Conservation (phyloP, 495 filamentous ascomycete species). For the Tirmania nivea region DNA sequence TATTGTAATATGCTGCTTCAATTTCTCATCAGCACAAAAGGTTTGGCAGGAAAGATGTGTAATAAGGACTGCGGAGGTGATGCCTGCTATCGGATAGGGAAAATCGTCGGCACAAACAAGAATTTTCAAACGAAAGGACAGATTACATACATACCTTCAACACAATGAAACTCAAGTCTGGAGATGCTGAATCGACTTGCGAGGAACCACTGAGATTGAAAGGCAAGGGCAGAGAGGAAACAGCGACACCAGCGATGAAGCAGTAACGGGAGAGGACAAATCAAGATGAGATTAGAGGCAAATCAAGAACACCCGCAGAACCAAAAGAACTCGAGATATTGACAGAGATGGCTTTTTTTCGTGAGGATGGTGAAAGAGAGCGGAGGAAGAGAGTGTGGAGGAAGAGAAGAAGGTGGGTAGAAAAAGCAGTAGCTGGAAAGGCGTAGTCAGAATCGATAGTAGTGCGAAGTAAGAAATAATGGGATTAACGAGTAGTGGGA, state of each 20-base stretch:
- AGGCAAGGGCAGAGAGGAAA: constrained; percentile 13
- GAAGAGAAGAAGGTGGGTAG: constrained; percentile 3
- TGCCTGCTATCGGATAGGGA: no score
- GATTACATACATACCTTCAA: constrained; percentile 13
- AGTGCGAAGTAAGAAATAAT: neutral
- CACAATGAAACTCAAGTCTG: constrained; percentile 4
- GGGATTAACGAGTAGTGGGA: constrained; percentile 2
- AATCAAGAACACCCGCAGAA: constrained; percentile 5
- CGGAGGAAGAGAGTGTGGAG: constrained; percentile 8
- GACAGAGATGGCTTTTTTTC: constrained; percentile 8
- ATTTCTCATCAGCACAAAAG: no score
- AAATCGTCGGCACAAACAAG: no score
- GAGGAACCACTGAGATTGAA: constrained; percentile 8
- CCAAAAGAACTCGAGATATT: constrained; percentile 3
- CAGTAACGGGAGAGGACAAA: constrained; percentile 6
- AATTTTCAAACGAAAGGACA: neutral
- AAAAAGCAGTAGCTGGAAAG: constrained; percentile 7
- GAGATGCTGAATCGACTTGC: constrained; percentile 9
- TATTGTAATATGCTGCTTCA: no score
- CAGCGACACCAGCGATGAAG: constrained; percentile 2
- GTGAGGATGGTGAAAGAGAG: constrained; percentile 6
- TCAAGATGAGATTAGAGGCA: constrained; percentile 6
- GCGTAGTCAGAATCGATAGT: neutral
- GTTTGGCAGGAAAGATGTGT: no score
- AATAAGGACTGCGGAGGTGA: no score